Conservation (phyloP, 345 rosid genomes). For the Tarenaya hassleriana region DNA sequence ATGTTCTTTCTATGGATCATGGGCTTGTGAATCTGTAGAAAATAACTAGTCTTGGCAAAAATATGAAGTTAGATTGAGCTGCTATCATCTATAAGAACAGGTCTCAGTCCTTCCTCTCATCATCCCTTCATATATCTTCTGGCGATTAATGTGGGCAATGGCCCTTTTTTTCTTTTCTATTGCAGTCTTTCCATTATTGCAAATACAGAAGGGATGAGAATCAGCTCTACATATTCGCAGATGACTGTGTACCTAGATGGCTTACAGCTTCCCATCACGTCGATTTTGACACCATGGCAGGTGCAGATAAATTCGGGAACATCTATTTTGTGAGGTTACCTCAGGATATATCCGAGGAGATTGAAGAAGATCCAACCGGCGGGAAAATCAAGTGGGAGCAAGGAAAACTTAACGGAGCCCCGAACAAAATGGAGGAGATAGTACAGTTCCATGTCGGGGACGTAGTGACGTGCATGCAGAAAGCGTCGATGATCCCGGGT, state of each 20-base stretch:
- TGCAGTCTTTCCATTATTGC: conserved; percentile 99
- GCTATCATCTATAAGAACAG: no score
- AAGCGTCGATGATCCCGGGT: conserved; percentile 88
- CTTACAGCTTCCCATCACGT: conserved; percentile 83
- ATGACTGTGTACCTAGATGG: conserved; percentile 96
- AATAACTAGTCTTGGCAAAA: no score
- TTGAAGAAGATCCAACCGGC: conserved; percentile 96
- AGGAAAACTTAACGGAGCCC: conserved; percentile 95
- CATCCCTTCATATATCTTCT: no score
- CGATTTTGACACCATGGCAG: conserved; percentile 94
- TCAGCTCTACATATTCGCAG: conserved; percentile 90
- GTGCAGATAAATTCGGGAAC: conserved; percentile 95
- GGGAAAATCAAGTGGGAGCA: conserved; percentile 99
- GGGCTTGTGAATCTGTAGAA: no score
- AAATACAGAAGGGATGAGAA: conserved; percentile 96
- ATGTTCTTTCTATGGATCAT: no score
- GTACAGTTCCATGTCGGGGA: conserved; percentile 95
- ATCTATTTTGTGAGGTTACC: conserved; percentile 78
- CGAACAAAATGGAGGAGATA: conserved; percentile 90
- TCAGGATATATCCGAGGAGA: conserved; percentile 94
- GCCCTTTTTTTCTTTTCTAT: conserved; percentile 26
- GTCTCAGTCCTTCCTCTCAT: no score
- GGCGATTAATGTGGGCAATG: no score
- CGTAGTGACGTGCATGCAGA: conserved; percentile 74
- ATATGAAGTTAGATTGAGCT: no score